Conservation (phyloP, 2,329 filamentous ascomycete species). For the Colletotrichum horii region DNA sequence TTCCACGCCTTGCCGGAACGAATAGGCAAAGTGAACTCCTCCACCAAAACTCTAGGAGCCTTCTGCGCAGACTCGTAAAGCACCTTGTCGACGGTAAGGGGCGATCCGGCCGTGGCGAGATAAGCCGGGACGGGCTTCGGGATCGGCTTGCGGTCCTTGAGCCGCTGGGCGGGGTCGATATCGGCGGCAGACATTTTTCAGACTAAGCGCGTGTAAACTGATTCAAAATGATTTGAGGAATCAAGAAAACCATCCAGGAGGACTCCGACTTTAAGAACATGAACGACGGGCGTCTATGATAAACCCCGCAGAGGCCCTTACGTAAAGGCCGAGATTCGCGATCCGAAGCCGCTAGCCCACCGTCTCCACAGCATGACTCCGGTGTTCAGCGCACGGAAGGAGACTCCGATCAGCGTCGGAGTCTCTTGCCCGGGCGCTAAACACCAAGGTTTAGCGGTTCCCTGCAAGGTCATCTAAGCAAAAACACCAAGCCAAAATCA, state of each 20-base stretch:
- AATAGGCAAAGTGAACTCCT: conserved; percentile 71
- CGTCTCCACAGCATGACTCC: conserved; percentile 5
- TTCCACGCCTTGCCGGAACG: conserved; percentile 77
- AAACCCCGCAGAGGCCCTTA: conserved; percentile 13
- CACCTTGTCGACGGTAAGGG: conserved; percentile 46
- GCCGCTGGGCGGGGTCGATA: conserved; percentile 32
- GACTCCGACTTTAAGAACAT: not conserved
- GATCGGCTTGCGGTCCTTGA: conserved; percentile 47
- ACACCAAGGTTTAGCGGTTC: not conserved
- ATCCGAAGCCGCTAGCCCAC: conserved; percentile 4
- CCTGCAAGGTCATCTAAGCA: not conserved
- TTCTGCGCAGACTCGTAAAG: conserved; percentile 67
- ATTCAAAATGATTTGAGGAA: not conserved
- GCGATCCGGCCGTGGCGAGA: conserved; percentile 46
- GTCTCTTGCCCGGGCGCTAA: not conserved
- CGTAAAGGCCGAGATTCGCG: not conserved
- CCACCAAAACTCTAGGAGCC: conserved; percentile 43
- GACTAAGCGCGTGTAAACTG: not conserved
- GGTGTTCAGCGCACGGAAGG: not conserved
- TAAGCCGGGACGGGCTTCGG: conserved; percentile 56
- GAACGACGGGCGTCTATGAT: not conserved
- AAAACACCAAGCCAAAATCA: not conserved
- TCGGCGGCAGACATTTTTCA: not conserved
- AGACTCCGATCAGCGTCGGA: not conserved
- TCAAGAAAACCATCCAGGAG: not conserved